Evolutionary conservation across 441 rosid genomes (phyloP).

Genomic region (Erodium texanum): DNA sequence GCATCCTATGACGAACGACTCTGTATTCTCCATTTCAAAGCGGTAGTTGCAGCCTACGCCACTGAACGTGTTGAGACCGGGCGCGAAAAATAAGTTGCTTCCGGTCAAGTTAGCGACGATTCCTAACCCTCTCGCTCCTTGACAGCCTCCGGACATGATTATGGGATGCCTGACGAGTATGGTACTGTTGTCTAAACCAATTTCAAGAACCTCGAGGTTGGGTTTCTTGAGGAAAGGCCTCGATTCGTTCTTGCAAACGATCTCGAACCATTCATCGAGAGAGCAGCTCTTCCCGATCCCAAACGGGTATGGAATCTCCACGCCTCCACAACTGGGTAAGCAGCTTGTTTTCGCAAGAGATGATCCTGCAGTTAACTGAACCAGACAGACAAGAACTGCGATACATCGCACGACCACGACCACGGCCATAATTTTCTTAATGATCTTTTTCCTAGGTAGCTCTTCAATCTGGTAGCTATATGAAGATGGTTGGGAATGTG

Average conservation of each 20-base stretch:
- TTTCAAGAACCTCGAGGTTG: not conserved
- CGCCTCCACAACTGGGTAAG: not conserved
- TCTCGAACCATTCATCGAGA: not conserved
- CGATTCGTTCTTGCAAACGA: not conserved
- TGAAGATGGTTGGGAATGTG: too few relatives aligned
- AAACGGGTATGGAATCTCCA: not conserved
- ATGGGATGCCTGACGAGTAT: too few relatives aligned
- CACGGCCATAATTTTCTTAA: too few relatives aligned
- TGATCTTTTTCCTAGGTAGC: too few relatives aligned
- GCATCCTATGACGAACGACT: not conserved
- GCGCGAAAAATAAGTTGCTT: too few relatives aligned
- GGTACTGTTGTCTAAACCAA: not conserved
- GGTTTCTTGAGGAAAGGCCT: not conserved
- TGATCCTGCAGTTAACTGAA: too few relatives aligned
- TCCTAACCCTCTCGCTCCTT: too few relatives aligned
- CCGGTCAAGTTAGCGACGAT: not conserved
- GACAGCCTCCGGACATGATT: too few relatives aligned
- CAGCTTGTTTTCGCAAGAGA: not conserved
- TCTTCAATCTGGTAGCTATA: too few relatives aligned
- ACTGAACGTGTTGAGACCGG: not conserved
- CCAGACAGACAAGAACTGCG: too few relatives aligned
- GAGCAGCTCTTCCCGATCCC: not conserved
- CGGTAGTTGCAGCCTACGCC: not conserved
- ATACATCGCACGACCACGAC: too few relatives aligned
- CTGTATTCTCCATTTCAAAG: not conserved